Evolutionary conservation across 2,329 filamentous ascomycete genomes (phyloP), one percentile per base, ranked within the genome.

Genomic region (Hypomyces rosellus): DNA sequence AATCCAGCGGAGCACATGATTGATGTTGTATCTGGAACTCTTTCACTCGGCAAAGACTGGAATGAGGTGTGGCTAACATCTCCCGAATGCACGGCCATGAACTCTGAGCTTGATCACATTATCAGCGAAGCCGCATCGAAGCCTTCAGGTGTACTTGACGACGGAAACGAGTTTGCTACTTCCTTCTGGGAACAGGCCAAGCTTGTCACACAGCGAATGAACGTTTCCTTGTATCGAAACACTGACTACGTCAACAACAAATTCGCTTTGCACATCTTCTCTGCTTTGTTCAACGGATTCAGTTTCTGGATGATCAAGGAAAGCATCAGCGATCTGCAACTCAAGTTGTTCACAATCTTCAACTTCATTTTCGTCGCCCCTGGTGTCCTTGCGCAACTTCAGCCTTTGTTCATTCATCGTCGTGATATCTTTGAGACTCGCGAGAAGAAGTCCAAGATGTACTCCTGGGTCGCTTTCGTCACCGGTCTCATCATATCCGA

Each of bases 1-100:
- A 90, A 90, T 58, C 85, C 85, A 1, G 86, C 86, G 0, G 86
- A 90, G 63, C 87, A 84, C 72, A 89, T 90, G 82, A 79, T 90
- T 47, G 74, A 79, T 45, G 74, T 77, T 15, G 74, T 77, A 13
- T 77, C 78, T 1, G 78, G 78, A 0, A 63, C 66, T 34, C 60
- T 76, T 1, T 74, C 72, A 0, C 71, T 68, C 48, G 67, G 59
- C 59, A 72, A 55, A 40, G 77, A 88, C 61, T 88, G 83, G 84
- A 84, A 83, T 61, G 73, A 86, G 36, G 77, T 88, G 55, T 89
- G 86, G 86, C 70, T 76, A 15, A 74, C 74, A n/a, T 89, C 81
- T 0, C 71, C 78, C 1, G 76, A 88, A 59, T 76, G 82, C 55
- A 68, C 72, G 0, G 65, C 71, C 3, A 68, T 86, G 36, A 68